phyloP scores from a whole-genome alignment of 345 rosid species.

The Gossypium longicalyx region DNA sequence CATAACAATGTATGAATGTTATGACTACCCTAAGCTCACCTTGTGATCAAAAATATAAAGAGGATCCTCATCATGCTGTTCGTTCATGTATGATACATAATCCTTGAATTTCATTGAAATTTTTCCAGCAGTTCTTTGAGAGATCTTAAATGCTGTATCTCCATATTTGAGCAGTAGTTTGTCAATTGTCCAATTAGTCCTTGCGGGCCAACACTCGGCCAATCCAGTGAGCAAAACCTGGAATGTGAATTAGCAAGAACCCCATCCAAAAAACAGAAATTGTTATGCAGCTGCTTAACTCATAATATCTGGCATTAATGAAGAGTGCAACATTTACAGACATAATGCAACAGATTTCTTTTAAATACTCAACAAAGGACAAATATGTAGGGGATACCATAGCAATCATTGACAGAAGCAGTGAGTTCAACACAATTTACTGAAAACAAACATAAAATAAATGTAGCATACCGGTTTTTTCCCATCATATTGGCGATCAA shows the following conservation, averaged over 20 bases:
- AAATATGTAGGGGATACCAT: background rate
- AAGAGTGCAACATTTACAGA: background rate
- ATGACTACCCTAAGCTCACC: slow-evolving; percentile 32
- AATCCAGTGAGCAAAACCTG: slow-evolving; percentile 83
- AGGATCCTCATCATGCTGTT: slow-evolving; percentile 95
- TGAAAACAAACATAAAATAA: background rate
- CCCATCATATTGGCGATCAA: slow-evolving; percentile 49
- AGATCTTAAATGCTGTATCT: slow-evolving; percentile 65
- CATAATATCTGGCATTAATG: background rate
- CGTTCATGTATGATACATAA: slow-evolving; percentile 66
- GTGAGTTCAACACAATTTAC: background rate
- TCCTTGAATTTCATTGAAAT: slow-evolving; percentile 73
- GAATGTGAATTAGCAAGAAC: slow-evolving; percentile 8
- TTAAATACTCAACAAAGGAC: background rate
- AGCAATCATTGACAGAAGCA: background rate
- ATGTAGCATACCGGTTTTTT: slow-evolving; percentile 60
- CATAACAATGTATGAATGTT: background rate
- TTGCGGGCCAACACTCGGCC: slow-evolving; percentile 87
- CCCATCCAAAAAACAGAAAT: slow-evolving; percentile 10
- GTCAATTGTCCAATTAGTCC: slow-evolving; percentile 73
- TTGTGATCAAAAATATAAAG: slow-evolving; percentile 87
- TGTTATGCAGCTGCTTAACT: background rate
- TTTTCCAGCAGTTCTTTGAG: slow-evolving; percentile 68
- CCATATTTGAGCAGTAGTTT: slow-evolving; percentile 58
- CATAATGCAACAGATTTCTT: background rate